phyloP scores from a whole-genome alignment of 2,329 filamentous ascomycete genomes.

The Plectosphaerella cucumerina region DNA sequence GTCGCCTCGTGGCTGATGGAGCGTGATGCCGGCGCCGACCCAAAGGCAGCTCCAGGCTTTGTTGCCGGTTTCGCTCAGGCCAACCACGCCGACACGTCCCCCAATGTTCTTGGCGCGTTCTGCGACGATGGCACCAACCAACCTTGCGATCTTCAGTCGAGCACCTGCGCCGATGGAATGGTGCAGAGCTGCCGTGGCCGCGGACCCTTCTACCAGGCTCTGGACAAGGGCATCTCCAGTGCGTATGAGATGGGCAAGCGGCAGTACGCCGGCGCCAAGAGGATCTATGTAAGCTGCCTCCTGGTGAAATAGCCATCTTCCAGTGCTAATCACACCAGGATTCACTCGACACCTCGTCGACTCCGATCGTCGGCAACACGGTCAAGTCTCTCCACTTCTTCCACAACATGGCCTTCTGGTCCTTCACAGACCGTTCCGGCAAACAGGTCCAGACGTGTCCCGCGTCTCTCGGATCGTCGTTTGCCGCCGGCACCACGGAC shows the following conservation, averaged over 20 bases:
- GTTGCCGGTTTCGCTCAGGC: constrained; percentile 91
- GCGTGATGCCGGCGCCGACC: constrained; percentile 53
- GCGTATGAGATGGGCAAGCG: constrained; percentile 73
- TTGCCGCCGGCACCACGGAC: constrained; percentile 89
- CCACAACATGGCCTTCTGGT: constrained; percentile 73
- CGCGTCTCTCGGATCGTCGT: constrained; percentile 85
- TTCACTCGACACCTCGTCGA: constrained; percentile 39
- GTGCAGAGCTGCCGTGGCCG: constrained; percentile 70
- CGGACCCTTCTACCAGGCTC: constrained; percentile 62
- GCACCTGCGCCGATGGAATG: constrained; percentile 71
- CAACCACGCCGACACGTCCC: constrained; percentile 86
- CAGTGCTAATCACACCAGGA: constrained; percentile 46
- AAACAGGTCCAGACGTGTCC: constrained; percentile 71
- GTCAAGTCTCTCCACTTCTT: constrained; percentile 85
- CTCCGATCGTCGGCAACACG: constrained; percentile 54
- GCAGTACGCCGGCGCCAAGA: constrained; percentile 60
- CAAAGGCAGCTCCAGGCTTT: constrained; percentile 60
- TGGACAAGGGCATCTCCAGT: constrained; percentile 69
- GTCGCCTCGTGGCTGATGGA: constrained; percentile 86
- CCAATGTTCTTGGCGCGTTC: constrained; percentile 82
- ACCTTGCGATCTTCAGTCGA: constrained; percentile 72
- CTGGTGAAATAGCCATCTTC: constrained; percentile 21
- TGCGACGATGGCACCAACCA: constrained; percentile 79
- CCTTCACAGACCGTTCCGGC: constrained; percentile 71
- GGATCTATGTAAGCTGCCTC: constrained; percentile 29